phyloP scores from a whole-genome alignment of 768 basidiomycete species.

The Mycena chlorophos region DNA sequence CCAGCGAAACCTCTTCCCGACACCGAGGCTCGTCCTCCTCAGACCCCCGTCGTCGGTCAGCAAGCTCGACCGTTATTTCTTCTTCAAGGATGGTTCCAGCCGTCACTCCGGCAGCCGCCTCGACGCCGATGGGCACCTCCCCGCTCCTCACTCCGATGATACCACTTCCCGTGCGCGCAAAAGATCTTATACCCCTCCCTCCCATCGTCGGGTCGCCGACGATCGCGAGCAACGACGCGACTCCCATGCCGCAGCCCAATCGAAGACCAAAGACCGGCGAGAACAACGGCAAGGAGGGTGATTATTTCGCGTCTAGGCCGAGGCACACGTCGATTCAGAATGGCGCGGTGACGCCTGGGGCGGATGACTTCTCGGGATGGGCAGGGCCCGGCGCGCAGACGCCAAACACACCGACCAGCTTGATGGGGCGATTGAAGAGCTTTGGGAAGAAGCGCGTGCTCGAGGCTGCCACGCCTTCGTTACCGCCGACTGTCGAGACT shows the following conservation, averaged over 20 bases:
- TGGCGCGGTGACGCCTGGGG: conserved; percentile 32
- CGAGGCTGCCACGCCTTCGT: conserved; percentile 28
- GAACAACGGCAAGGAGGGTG: conserved; percentile 33
- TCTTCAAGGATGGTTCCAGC: conserved; percentile 71
- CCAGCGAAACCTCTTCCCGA: conserved; percentile 18
- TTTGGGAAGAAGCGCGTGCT: conserved; percentile 58
- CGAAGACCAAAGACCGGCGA: conserved; percentile 39
- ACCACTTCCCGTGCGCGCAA: conserved; percentile 37
- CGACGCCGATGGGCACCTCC: conserved; percentile 43
- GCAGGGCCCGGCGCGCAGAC: conserved; percentile 38
- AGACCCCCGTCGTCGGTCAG: conserved; percentile 27
- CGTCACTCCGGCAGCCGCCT: conserved; percentile 48
- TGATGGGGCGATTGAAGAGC: conserved; percentile 80
- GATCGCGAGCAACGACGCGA: conserved; percentile 28
- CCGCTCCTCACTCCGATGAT: conserved; percentile 65
- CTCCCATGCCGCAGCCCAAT: conserved; percentile 28
- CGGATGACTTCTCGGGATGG: conserved; percentile 56
- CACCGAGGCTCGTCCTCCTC: conserved; percentile 29
- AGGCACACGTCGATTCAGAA: conserved; percentile 47
- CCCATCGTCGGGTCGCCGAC: conserved; percentile 48
- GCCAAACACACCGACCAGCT: conserved; percentile 54
- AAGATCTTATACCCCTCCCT: conserved; percentile 29
- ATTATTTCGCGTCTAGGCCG: conserved; percentile 54
- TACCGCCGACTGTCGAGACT: conserved; percentile 28
- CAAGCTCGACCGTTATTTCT: conserved; percentile 51